Percentiles rank a stretch among this genome's conserved stretches.
Conservation (phyloP, 495 filamentous ascomycete genomes). For the Aspergillus bridgeri region DNA sequence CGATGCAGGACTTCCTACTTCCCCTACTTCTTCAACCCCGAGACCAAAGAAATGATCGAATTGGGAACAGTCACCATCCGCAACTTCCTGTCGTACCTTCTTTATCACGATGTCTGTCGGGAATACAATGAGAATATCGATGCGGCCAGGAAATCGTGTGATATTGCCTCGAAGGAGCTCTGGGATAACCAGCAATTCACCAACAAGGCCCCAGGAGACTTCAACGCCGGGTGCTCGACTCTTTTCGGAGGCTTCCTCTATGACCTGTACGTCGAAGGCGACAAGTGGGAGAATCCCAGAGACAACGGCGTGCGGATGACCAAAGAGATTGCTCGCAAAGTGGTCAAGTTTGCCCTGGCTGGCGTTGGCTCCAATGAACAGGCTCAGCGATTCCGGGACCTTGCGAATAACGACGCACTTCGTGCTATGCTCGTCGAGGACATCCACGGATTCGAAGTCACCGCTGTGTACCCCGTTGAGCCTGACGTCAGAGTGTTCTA, state of each 20-base stretch:
- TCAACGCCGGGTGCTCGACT: conserved; percentile 66
- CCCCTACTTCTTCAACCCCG: conserved; percentile 40
- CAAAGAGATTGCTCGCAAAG: conserved; percentile 36
- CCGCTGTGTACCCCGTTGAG: conserved; percentile 38
- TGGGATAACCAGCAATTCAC: conserved; percentile 50
- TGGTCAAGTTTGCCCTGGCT: conserved; percentile 42
- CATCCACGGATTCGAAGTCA: conserved; percentile 56
- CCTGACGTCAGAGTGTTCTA: conserved; percentile 44
- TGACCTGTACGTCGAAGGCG: conserved; percentile 26
- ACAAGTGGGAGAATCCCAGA: conserved; percentile 22
- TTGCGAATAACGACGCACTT: conserved; percentile 23
- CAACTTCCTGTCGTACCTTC: conserved; percentile 87
- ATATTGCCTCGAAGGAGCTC: conserved; percentile 63
- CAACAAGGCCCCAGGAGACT: conserved; percentile 60
- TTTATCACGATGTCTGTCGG: conserved; percentile 78
- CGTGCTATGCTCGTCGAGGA: conserved; percentile 36
- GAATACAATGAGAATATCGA: conserved; percentile 68
- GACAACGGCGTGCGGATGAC: conserved; percentile 29
- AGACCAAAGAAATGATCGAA: conserved; percentile 47
- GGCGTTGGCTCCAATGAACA: conserved; percentile 40
- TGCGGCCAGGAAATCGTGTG: conserved; percentile 63
- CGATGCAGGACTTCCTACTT: conserved; percentile 44
- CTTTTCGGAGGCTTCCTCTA: conserved; percentile 53
- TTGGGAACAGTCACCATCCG: conserved; percentile 58
- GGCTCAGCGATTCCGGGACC: conserved; percentile 24